phyloP scores from a whole-genome alignment of 768 basidiomycete genomes.

The Suillus subluteus region DNA sequence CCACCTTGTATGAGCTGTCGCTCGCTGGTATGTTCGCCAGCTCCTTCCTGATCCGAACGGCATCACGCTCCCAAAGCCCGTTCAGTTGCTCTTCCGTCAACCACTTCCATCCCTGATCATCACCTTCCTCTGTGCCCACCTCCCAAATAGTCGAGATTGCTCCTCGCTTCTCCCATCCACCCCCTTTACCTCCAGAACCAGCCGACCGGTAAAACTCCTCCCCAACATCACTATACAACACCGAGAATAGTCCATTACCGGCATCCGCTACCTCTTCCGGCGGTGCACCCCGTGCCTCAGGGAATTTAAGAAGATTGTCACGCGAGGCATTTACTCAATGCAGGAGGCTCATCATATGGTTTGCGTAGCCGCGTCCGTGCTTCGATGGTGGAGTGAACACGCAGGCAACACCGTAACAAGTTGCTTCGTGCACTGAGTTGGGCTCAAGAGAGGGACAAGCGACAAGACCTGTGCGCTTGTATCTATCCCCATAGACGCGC shows the following conservation, averaged over 20 bases:
- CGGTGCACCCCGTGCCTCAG: slow-evolving; percentile 46
- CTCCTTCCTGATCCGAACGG: slow-evolving; percentile 37
- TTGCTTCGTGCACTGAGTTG: slow-evolving; percentile 32
- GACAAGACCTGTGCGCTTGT: slow-evolving; percentile 36
- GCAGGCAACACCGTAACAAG: slow-evolving; percentile 56
- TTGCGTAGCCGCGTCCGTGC: slow-evolving; percentile 58
- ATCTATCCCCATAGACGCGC: slow-evolving; percentile 35
- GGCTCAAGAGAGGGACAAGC: slow-evolving; percentile 26
- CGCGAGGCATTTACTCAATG: slow-evolving; percentile 55
- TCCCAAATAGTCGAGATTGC: slow-evolving; percentile 46
- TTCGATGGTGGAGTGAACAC: slow-evolving; percentile 57
- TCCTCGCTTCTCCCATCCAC: slow-evolving; percentile 50
- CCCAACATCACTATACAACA: slow-evolving; percentile 59
- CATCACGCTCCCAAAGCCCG: slow-evolving; percentile 46
- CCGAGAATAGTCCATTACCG: slow-evolving; percentile 49
- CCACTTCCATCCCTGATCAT: slow-evolving; percentile 27
- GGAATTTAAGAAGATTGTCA: slow-evolving; percentile 39
- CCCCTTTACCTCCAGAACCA: slow-evolving; percentile 36
- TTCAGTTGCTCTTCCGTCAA: slow-evolving; percentile 40
- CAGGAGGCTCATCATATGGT: slow-evolving; percentile 67
- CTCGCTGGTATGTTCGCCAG: slow-evolving; percentile 22
- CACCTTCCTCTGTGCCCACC: slow-evolving; percentile 19
- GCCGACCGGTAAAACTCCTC: slow-evolving; percentile 46
- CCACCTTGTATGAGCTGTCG: slow-evolving; percentile 14
- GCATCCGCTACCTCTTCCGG: slow-evolving; percentile 39